Conservation (phyloP, 1,284 basidiomycete genomes). For the Melampsora larici-populina region DNA sequence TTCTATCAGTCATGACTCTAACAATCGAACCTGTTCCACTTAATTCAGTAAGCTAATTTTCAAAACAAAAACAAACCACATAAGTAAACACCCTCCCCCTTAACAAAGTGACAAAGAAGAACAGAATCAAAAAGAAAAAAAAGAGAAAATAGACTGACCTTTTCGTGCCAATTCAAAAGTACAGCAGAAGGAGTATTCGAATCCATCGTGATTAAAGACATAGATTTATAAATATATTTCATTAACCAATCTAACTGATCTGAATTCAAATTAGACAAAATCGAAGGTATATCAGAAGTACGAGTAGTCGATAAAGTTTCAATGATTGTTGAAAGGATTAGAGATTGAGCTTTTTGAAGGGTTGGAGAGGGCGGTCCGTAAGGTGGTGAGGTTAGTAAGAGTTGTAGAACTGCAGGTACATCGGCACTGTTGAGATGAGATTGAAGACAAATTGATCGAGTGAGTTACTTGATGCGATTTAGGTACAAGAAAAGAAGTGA, state of each 20-base stretch:
- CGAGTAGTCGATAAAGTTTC: conserved; percentile 94
- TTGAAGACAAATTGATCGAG: not conserved
- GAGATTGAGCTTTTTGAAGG: conserved; percentile 29
- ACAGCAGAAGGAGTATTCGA: conserved; percentile 73
- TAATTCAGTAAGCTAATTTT: conserved; percentile 80
- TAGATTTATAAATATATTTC: conserved; percentile 98
- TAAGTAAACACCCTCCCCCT: too few species aligned
- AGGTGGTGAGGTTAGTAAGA: conserved; percentile 17
- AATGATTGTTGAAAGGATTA: conserved; percentile 75
- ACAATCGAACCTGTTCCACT: conserved; percentile 96
- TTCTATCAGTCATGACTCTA: conserved; percentile 91
- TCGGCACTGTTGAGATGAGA: conserved; percentile 17
- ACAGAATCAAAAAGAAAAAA: conserved; percentile 13
- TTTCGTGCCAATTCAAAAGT: conserved; percentile 90
- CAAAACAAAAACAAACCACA: not conserved
- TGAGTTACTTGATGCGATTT: not conserved
- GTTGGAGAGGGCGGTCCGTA: conserved; percentile 35
- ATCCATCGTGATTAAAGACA: conserved; percentile 76
- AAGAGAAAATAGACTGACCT: conserved; percentile 61
- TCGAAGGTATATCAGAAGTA: conserved; percentile 75
- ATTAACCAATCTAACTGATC: conserved; percentile 88
- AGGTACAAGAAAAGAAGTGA: conserved; percentile 31
- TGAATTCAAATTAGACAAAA: conserved; percentile 70
- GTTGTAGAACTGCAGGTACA: conserved; percentile 31
- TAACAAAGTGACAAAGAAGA: not conserved